Evolutionary conservation across 805 yeast species (phyloP), one percentile per base, ranked within the genome.

Genomic region (Maudiozyma bulderi): DNA sequence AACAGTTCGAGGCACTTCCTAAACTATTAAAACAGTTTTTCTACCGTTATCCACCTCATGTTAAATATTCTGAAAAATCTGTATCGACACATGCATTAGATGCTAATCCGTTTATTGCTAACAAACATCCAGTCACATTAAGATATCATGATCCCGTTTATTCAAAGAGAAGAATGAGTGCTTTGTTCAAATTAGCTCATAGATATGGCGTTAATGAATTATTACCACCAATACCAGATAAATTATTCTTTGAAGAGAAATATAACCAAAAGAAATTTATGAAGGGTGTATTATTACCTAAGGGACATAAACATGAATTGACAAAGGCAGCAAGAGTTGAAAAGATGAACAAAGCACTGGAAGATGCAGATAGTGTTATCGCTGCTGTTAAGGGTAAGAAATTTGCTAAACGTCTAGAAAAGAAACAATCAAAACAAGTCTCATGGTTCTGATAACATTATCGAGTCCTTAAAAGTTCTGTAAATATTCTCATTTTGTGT

Each of bases 91-190:
- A 69, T 45, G 90, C 88, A 45, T 74, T 77, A 26, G 77, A 78
- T 52, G 85, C 89, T 57, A 90, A 90, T 67, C 97, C 97, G 47
- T 90, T 90, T 66, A 66, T 87, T 48, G 83, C 95, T 28, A 89
- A 87, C 66, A 84, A 77, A 60, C 89, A 89, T 65, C 88, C 95
- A 20, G 77, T 84, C 26, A 87, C 95, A 26, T 78, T 84, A n/a
- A 73, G 70, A 57, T 79, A 82, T 70, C 95, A 86, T 58, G 79
- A 80, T 51, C 86, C 97, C 29, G 74, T 80, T 56, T 86, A 78
- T 67, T 86, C 95, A 8, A 71, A 82, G 60, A 78, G 96, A 69
- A 78, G 91, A 59, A 89, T 86, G 60, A 80, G 90, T 15, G 95
- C 83, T 54, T 70, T 90, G 47, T 88, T 76, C 74, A 90, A 90